Conservation (phyloP, 2,329 filamentous ascomycete genomes). For the Alternaria ventricosa region DNA sequence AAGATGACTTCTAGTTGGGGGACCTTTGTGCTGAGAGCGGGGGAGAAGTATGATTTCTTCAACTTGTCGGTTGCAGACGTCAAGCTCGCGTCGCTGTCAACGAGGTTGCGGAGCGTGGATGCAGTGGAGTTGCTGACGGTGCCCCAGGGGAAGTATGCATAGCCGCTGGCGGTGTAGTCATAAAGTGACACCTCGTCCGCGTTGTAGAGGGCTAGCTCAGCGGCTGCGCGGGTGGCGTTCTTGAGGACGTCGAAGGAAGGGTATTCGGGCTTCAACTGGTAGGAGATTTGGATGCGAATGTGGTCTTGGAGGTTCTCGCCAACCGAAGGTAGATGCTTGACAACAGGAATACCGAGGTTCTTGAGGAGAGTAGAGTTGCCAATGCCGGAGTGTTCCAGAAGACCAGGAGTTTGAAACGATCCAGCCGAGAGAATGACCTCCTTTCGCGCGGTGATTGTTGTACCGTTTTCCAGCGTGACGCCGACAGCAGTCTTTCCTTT, state of each 20-base stretch:
- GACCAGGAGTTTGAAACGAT: conserved; percentile 32
- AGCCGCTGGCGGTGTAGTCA: conserved; percentile 51
- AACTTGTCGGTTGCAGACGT: conserved; percentile 23
- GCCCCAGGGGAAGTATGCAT: conserved; percentile 53
- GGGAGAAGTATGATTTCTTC: conserved; percentile 44
- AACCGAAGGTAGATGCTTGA: conserved; percentile 28
- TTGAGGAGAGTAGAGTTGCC: conserved; percentile 24
- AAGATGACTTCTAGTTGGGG: conserved; percentile 55
- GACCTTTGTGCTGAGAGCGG: conserved; percentile 37
- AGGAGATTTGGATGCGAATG: conserved; percentile 35
- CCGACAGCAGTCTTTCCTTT: conserved; percentile 35
- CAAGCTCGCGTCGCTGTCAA: conserved; percentile 27
- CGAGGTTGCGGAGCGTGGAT: conserved; percentile 41
- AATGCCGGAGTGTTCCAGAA: conserved; percentile 37
- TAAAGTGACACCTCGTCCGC: conserved; percentile 45
- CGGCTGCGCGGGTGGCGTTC: conserved; percentile 43
- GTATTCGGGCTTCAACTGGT: conserved; percentile 30
- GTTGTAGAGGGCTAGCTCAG: conserved; percentile 50
- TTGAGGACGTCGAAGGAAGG: conserved; percentile 32
- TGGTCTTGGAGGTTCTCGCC: conserved; percentile 46
- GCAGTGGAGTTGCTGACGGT: conserved; percentile 45
- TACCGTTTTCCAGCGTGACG: conserved; percentile 41
- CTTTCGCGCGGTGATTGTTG: conserved; percentile 34
- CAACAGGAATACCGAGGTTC: conserved; percentile 24
- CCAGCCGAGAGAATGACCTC: conserved; percentile 40